phyloP scores from a whole-genome alignment of 2,329 filamentous ascomycete genomes.

The Corinectria fuckeliana region DNA sequence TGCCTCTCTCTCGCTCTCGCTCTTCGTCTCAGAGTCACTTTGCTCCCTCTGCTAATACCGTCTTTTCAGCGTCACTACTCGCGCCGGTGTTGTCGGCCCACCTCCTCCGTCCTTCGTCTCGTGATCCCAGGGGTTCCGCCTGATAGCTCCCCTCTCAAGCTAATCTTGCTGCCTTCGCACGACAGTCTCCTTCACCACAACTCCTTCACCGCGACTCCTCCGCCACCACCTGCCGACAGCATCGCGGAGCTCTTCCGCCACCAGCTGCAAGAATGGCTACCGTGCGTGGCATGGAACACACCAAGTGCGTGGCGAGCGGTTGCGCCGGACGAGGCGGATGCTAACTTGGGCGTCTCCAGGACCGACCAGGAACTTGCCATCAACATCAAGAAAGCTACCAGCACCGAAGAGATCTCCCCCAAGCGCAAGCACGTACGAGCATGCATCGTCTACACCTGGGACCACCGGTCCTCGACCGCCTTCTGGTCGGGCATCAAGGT shows the following conservation, averaged over 20 bases:
- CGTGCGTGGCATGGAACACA: constrained; percentile 45
- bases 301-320: constrained; percentile 41
- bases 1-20: neutral
- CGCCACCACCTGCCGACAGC: constrained; percentile 11
- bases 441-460: constrained; percentile 99
- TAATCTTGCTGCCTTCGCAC: neutral
- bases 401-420: constrained; percentile 70
- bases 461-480: constrained; percentile 92
- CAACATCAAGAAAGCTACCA: constrained; percentile 75
- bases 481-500: constrained; percentile 99
- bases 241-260: constrained; percentile 25
- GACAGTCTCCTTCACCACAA: neutral
- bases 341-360: constrained; percentile 47
- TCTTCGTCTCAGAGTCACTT: neutral
- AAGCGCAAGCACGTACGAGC: constrained; percentile 94
- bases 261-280: constrained; percentile 38
- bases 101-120: constrained; percentile 32
- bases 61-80: constrained; percentile 18
- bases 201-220: neutral
- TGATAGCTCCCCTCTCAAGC: neutral
- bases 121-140: constrained; percentile 36
- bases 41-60: neutral
- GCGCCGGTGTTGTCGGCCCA: constrained; percentile 29
- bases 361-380: constrained; percentile 73
- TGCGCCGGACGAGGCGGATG: constrained; percentile 8